Conservation (phyloP, 1,284 basidiomycete genomes). For the Naganishia cerealis region DNA sequence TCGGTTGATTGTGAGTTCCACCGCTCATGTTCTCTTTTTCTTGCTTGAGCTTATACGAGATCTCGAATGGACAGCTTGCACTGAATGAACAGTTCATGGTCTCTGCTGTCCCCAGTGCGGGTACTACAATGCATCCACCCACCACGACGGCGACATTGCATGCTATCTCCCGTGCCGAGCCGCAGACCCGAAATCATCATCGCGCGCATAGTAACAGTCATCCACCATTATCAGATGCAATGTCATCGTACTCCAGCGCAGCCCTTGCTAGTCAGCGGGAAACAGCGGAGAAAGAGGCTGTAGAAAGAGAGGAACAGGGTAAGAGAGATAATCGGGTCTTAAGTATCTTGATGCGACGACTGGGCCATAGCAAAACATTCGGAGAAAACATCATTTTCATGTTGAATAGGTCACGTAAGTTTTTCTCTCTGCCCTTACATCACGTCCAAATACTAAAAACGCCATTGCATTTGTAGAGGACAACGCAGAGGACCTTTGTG, state of each 20-base stretch:
- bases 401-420: constrained; percentile 87
- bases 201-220: constrained; percentile 33
- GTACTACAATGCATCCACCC: constrained; percentile 35
- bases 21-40: not conserved
- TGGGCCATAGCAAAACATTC: constrained; percentile 86
- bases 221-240: constrained; percentile 12
- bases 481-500: constrained; percentile 84
- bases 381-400: constrained; percentile 99
- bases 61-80: constrained; percentile 63
- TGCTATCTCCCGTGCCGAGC: not conserved
- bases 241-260: constrained; percentile 10
- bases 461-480: constrained; percentile 59
- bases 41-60: not conserved
- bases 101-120: constrained; percentile 52
- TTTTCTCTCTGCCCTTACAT: not conserved
- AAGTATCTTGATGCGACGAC: constrained; percentile 74
- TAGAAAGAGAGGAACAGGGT: constrained; percentile 29
- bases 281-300: constrained; percentile 9
- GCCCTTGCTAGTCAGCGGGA: constrained; percentile 1
- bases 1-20: constrained; percentile 73
- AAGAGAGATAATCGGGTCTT: constrained; percentile 70
- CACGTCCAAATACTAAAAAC: not conserved
- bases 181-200: constrained; percentile 21
- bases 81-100: constrained; percentile 99
- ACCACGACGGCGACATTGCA: constrained; percentile 34